Evolutionary conservation across 2,329 filamentous ascomycete genomes (phyloP).

Genomic region (Parastagonospora avenae): DNA sequence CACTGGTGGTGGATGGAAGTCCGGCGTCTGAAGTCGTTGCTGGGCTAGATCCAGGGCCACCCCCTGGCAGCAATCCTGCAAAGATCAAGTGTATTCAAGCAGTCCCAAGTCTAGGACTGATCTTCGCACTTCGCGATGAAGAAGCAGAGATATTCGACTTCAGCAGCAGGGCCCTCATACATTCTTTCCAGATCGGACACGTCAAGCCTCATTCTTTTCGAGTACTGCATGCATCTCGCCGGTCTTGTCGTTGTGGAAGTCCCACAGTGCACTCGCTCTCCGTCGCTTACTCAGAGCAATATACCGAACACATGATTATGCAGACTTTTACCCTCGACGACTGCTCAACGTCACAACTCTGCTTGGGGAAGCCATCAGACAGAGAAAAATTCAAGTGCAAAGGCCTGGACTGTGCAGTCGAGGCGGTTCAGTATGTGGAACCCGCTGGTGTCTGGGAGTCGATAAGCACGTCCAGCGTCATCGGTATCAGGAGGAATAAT

Average conservation of each 20-base stretch:
- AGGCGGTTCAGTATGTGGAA: slow-evolving; percentile 60
- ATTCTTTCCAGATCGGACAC: slow-evolving; percentile 64
- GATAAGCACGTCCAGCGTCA: slow-evolving; percentile 63
- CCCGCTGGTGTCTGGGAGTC: slow-evolving; percentile 70
- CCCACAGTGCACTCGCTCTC: slow-evolving; percentile 66
- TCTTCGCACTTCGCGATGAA: slow-evolving; percentile 63
- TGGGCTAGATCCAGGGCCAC: slow-evolving; percentile 40
- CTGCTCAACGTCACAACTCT: slow-evolving; percentile 59
- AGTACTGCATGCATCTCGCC: slow-evolving; percentile 61
- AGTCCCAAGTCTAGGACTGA: slow-evolving; percentile 62
- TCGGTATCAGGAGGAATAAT: slow-evolving; percentile 64
- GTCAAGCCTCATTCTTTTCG: slow-evolving; percentile 66
- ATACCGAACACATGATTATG: slow-evolving; percentile 67
- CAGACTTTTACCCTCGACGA: slow-evolving; percentile 66
- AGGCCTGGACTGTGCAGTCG: slow-evolving; percentile 50
- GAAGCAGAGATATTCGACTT: slow-evolving; percentile 68
- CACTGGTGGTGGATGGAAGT: slow-evolving; percentile 26
- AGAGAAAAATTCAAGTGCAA: slow-evolving; percentile 38
- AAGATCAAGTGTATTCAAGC: slow-evolving; percentile 64
- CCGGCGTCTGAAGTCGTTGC: slow-evolving; percentile 41
- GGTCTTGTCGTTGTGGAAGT: slow-evolving; percentile 59
- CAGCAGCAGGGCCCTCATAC: slow-evolving; percentile 59
- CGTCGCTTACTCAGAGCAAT: slow-evolving; percentile 65
- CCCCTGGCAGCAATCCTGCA: slow-evolving; percentile 43
- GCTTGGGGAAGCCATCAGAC: slow-evolving; percentile 56